These are phyloP conservation scores for Chimonanthus praecox DNA, from an alignment of 164 flowering plant genomes.

Conservation along the genomic window DNA sequence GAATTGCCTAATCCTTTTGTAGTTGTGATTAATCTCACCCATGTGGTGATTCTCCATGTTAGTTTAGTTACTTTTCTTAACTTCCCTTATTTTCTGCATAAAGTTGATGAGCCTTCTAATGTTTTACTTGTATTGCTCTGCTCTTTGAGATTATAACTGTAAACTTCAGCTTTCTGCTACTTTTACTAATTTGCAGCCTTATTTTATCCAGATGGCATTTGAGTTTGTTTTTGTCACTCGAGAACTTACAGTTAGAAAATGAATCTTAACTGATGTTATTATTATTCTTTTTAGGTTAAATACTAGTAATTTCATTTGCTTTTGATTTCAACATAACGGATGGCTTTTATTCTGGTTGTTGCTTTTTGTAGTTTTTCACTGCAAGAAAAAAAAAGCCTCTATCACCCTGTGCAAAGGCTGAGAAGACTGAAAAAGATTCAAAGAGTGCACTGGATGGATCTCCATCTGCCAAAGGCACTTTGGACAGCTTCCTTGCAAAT, in stretches of 20 bases:
- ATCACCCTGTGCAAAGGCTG: slow-evolving; percentile 45
- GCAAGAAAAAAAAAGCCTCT: slow-evolving; percentile 60
- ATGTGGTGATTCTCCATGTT: no score
- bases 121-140: not conserved
- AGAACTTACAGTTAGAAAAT: not conserved
- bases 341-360: not conserved
- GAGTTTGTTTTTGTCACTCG: not conserved
- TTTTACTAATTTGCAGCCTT: not conserved
- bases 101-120: no score
- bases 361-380: slow-evolving; percentile 53
- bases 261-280: not conserved
- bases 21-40: no score
- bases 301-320: not conserved
- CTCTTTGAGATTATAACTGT: no score
- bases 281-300: not conserved
- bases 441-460: slow-evolving; percentile 36
- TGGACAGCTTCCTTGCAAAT: slow-evolving; percentile 48
- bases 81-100: no score
- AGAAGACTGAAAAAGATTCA: slow-evolving; percentile 31
- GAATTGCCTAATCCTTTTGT: no score
- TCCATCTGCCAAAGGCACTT: slow-evolving; percentile 60
- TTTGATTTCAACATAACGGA: not conserved
- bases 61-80: no score
- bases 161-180: not conserved
- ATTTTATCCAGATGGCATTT: not conserved